These are phyloP conservation scores for Blastobotrys buckinghamii DNA, from an alignment of 1,139 yeast species.

Conservation along the genomic window DNA sequence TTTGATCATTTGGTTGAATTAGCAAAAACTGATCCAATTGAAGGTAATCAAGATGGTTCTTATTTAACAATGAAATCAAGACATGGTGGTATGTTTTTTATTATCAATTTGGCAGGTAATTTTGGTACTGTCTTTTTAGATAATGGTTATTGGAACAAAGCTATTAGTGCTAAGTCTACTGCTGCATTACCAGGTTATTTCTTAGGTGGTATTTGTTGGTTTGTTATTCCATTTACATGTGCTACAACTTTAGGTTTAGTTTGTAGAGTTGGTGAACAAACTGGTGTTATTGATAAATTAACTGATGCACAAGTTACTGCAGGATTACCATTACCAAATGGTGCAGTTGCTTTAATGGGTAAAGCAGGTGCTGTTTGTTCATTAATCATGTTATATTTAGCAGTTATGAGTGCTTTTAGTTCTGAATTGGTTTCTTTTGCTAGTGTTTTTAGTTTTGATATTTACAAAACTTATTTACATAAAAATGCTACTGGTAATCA, in stretches of 20 bases:
- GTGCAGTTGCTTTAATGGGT: constrained; percentile 80
- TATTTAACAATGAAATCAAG: constrained; percentile 69
- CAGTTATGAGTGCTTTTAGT: constrained; percentile 52
- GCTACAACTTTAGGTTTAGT: constrained; percentile 84
- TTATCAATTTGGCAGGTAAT: constrained; percentile 75
- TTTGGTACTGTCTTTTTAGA: constrained; percentile 87
- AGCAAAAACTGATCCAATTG: constrained; percentile 37
- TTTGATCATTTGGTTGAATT: constrained; percentile 63
- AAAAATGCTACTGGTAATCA: constrained; percentile 70
- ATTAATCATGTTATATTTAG: constrained; percentile 73
- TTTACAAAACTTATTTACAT: constrained; percentile 72
- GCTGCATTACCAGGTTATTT: constrained; percentile 88
- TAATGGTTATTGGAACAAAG: constrained; percentile 81
- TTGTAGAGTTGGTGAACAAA: constrained; percentile 39
- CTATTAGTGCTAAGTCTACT: constrained; percentile 79
- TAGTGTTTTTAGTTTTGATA: constrained; percentile 76
- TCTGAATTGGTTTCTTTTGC: constrained; percentile 87
- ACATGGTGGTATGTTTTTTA: constrained; percentile 68
- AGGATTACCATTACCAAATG: constrained; percentile 80
- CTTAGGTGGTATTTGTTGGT: constrained; percentile 89
- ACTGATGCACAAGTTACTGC: constrained; percentile 64
- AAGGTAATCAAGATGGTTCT: constrained; percentile 70
- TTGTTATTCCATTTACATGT: constrained; percentile 76
- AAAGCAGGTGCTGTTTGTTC: constrained; percentile 83
- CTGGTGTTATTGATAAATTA: constrained; percentile 30